These are phyloP conservation scores for Lentinula sp. DNA, from an alignment of 768 basidiomycete species.

Conservation along the genomic window DNA sequence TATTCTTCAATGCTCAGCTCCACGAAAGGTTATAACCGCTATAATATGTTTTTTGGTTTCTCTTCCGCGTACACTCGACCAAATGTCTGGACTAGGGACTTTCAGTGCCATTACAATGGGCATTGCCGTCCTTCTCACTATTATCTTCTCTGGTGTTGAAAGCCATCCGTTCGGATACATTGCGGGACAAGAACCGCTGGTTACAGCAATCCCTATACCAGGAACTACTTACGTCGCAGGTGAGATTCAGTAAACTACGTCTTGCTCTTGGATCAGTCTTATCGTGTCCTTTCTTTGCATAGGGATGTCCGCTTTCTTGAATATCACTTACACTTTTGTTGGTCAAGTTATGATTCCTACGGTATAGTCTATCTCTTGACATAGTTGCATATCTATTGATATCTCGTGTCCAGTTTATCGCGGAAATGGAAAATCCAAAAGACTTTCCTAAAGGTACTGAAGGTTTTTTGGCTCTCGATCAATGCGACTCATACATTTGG, in stretches of 20 bases:
- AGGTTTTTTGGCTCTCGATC: neutral
- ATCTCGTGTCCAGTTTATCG: slow-evolving; percentile 27
- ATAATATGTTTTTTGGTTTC: slow-evolving; percentile 34
- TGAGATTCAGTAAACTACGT: slow-evolving; percentile 6
- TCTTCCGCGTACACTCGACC: slow-evolving; percentile 36
- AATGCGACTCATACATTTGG: neutral
- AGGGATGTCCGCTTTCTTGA: slow-evolving; percentile 41
- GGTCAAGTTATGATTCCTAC: slow-evolving; percentile 40
- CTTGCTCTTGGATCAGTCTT: neutral
- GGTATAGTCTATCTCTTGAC: slow-evolving; percentile 11
- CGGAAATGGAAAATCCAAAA: slow-evolving; percentile 40
- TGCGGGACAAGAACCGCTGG: slow-evolving; percentile 27
- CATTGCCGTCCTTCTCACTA: slow-evolving; percentile 34
- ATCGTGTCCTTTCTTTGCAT: neutral
- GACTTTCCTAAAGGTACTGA: slow-evolving; percentile 36
- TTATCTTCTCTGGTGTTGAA: slow-evolving; percentile 35
- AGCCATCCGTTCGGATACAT: slow-evolving; percentile 35
- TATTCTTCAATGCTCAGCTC: neutral
- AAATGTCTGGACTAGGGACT: slow-evolving; percentile 32
- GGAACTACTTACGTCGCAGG: slow-evolving; percentile 34
- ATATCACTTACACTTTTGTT: slow-evolving; percentile 39
- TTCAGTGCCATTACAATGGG: slow-evolving; percentile 41
- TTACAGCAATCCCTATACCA: slow-evolving; percentile 26
- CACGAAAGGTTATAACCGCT: slow-evolving; percentile 20
- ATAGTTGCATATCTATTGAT: neutral